Conservation (phyloP, 2,329 filamentous ascomycete genomes). For the Talaromyces sp. region DNA sequence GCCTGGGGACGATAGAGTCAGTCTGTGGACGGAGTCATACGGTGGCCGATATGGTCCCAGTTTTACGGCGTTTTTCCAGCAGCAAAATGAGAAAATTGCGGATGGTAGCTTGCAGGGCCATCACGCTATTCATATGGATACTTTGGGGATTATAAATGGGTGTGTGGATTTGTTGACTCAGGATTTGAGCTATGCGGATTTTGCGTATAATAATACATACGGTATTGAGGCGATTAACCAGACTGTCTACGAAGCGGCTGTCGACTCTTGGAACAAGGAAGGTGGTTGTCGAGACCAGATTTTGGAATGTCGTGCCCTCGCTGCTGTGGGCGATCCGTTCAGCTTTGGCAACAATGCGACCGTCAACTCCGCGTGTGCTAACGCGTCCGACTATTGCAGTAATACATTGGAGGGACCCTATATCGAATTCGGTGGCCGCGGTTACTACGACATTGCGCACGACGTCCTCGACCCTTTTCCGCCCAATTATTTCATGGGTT, state of each 20-base stretch:
- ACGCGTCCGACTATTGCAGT: slow-evolving; percentile 46
- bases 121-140: slow-evolving; percentile 47
- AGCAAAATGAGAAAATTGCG: slow-evolving; percentile 41
- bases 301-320: slow-evolving; percentile 48
- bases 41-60: slow-evolving; percentile 45
- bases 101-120: slow-evolving; percentile 29
- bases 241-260: slow-evolving; percentile 44
- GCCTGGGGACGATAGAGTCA: slow-evolving; percentile 51
- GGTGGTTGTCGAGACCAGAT: slow-evolving; percentile 56
- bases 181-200: slow-evolving; percentile 47
- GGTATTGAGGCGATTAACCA: slow-evolving; percentile 51
- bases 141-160: slow-evolving; percentile 55
- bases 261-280: slow-evolving; percentile 43
- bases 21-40: slow-evolving; percentile 46
- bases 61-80: slow-evolving; percentile 39
- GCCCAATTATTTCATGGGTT: slow-evolving; percentile 51
- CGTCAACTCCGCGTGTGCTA: slow-evolving; percentile 45
- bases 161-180: slow-evolving; percentile 52
- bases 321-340: slow-evolving; percentile 48
- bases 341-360: slow-evolving; percentile 46
- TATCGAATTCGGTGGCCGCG: slow-evolving; percentile 40
- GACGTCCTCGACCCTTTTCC: slow-evolving; percentile 52
- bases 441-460: slow-evolving; percentile 58
- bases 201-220: slow-evolving; percentile 59
- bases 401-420: slow-evolving; percentile 47